phyloP scores from a whole-genome alignment of 345 rosid genomes.

The Citrus cavaleriei region DNA sequence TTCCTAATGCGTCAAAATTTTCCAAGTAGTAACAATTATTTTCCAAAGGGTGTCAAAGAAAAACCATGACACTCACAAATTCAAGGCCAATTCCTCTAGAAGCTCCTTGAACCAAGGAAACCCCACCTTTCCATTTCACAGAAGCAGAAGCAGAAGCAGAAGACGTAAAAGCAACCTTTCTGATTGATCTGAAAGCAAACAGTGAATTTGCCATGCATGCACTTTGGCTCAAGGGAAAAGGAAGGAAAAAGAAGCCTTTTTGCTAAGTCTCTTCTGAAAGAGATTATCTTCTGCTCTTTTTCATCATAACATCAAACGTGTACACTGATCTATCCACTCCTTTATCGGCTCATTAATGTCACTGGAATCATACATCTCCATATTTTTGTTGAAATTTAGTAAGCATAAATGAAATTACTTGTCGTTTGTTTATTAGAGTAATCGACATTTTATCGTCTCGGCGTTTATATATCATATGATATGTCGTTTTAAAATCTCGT shows the following conservation, averaged over 20 bases:
- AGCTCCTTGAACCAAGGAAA: constrained; percentile 92
- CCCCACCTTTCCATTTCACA: constrained; percentile 62
- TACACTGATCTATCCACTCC: not conserved
- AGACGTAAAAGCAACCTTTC: constrained; percentile 26
- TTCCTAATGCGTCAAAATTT: not conserved
- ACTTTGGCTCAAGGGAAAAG: not conserved
- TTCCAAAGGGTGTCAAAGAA: not conserved
- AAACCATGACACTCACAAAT: constrained; percentile 48
- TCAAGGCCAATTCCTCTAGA: constrained; percentile 89
- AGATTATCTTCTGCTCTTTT: not conserved
- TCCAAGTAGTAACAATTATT: not conserved
- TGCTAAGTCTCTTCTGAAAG: not conserved
- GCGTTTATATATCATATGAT: too few species aligned
- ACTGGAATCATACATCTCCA: not conserved
- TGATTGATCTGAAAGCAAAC: constrained; percentile 5
- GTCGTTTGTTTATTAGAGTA: not conserved
- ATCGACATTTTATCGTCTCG: too few species aligned
- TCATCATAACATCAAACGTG: too few species aligned
- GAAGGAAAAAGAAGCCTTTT: constrained; percentile 19
- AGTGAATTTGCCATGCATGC: not conserved
- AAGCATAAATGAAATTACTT: not conserved
- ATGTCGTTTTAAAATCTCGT: too few species aligned
- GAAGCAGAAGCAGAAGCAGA: constrained; percentile 31
- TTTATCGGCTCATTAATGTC: not conserved
- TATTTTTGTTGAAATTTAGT: not conserved